phyloP scores from a whole-genome alignment of 2,329 filamentous ascomycete genomes.

The Mariannaea sp. region DNA sequence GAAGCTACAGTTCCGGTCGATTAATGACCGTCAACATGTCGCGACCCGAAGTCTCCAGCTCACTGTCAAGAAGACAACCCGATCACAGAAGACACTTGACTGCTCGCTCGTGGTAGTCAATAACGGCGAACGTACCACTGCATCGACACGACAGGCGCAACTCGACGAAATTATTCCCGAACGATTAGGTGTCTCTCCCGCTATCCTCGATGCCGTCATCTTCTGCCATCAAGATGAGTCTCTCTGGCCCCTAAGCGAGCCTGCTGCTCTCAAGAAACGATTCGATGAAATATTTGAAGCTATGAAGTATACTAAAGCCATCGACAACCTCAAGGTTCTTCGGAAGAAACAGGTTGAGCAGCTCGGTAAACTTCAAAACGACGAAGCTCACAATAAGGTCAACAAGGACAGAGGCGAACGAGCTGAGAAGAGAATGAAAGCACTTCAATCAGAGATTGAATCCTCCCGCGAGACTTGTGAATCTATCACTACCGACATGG shows the following conservation, averaged over 20 bases:
- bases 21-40: conserved; percentile 78
- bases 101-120: conserved; percentile 75
- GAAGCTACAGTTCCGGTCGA: conserved; percentile 83
- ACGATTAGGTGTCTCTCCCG: conserved; percentile 85
- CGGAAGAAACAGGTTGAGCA: conserved; percentile 82
- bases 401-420: conserved; percentile 85
- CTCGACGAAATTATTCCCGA: conserved; percentile 84
- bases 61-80: conserved; percentile 79
- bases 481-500: conserved; percentile 63
- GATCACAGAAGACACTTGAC: conserved; percentile 83
- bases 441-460: conserved; percentile 70
- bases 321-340: conserved; percentile 89
- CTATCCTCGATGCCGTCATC: conserved; percentile 91
- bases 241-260: conserved; percentile 93
- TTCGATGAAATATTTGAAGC: conserved; percentile 99
- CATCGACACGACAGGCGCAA: conserved; percentile 81
- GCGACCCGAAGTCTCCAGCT: conserved; percentile 84
- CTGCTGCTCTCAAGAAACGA: conserved; percentile 81
- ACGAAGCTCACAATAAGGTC: conserved; percentile 76
- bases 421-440: conserved; percentile 66
- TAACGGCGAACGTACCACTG: conserved; percentile 76
- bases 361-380: conserved; percentile 71
- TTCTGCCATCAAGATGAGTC: conserved; percentile 99
- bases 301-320: conserved; percentile 94
- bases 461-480: conserved; percentile 62